Conservation (phyloP, 2,329 filamentous ascomycete genomes). For the Ascocoryne sarcoides region DNA sequence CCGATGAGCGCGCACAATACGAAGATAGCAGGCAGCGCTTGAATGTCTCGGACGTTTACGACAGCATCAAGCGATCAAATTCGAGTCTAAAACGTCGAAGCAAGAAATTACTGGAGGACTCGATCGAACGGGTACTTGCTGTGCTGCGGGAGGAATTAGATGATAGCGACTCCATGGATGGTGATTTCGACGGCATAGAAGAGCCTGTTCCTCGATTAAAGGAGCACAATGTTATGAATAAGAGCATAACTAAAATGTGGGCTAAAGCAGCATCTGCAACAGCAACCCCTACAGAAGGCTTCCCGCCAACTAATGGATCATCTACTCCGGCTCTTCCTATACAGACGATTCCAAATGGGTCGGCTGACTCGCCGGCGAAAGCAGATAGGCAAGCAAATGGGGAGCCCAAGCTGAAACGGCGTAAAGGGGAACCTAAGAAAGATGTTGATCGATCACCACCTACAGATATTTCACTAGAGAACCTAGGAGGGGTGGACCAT, state of each 20-base stretch:
- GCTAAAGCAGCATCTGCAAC: conserved; percentile 29
- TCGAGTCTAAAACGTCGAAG: conserved; percentile 76
- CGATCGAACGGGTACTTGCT: conserved; percentile 72
- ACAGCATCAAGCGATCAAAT: conserved; percentile 75
- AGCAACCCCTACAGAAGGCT: conserved; percentile 17
- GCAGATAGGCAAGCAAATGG: conserved; percentile 51
- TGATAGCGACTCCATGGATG: conserved; percentile 39
- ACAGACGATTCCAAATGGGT: conserved; percentile 17
- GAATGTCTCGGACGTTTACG: conserved; percentile 58
- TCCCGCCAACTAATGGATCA: conserved; percentile 9
- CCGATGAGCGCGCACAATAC: conserved; percentile 53
- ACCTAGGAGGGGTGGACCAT: conserved; percentile 69
- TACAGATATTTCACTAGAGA: conserved; percentile 56
- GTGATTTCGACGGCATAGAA: conserved; percentile 41
- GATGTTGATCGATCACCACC: conserved; percentile 56
- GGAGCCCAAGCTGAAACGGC: conserved; percentile 58
- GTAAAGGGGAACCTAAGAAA: conserved; percentile 44
- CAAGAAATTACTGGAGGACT: conserved; percentile 73
- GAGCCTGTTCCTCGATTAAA: conserved; percentile 25
- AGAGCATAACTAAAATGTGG: conserved; percentile 53
- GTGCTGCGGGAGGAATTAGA: conserved; percentile 49
- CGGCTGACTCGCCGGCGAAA: conserved; percentile 23
- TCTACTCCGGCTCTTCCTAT: conserved; percentile 16
- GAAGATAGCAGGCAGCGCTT: conserved; percentile 40
- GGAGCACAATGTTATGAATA: conserved; percentile 57